phyloP scores from a whole-genome alignment of 148 eudicot species.

The Camellia granthamiana region DNA sequence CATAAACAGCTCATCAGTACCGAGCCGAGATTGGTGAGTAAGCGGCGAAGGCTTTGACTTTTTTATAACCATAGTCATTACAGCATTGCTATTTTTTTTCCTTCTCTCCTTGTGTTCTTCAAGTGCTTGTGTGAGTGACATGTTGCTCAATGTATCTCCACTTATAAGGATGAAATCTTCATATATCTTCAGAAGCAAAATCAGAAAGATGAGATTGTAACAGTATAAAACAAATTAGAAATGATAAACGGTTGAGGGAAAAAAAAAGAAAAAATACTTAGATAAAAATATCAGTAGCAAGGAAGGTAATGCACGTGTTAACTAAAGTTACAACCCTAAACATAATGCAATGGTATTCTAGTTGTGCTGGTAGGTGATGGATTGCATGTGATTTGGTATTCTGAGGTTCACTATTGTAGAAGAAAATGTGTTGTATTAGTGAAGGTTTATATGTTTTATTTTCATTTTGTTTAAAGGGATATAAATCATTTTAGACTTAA shows the following conservation, averaged over 20 bases:
- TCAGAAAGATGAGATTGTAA: slow-evolving; percentile 1
- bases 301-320: too few relatives aligned
- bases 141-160: slow-evolving; percentile 95
- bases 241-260: neutral
- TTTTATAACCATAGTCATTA: slow-evolving; percentile 90
- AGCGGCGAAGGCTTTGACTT: slow-evolving; percentile 75
- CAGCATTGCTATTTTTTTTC: slow-evolving; percentile 82
- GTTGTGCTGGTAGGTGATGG: neutral
- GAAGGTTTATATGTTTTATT: too few relatives aligned
- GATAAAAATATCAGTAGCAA: too few relatives aligned
- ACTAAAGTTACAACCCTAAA: too few relatives aligned
- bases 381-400: neutral
- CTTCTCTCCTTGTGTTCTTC: slow-evolving; percentile 88
- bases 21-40: slow-evolving; percentile 84
- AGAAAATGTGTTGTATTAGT: neutral
- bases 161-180: slow-evolving; percentile 88
- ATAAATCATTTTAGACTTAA: too few relatives aligned
- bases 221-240: neutral
- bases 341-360: too few relatives aligned
- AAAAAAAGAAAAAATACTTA: neutral
- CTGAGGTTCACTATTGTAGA: neutral
- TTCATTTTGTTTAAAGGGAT: neutral
- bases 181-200: slow-evolving; percentile 55
- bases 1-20: slow-evolving; percentile 91
- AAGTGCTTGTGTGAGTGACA: slow-evolving; percentile 76